Evolutionary conservation across 2,329 filamentous ascomycete genomes (phyloP), one percentile per base, ranked within the genome.

Genomic region (Rhinocladiella similis): DNA sequence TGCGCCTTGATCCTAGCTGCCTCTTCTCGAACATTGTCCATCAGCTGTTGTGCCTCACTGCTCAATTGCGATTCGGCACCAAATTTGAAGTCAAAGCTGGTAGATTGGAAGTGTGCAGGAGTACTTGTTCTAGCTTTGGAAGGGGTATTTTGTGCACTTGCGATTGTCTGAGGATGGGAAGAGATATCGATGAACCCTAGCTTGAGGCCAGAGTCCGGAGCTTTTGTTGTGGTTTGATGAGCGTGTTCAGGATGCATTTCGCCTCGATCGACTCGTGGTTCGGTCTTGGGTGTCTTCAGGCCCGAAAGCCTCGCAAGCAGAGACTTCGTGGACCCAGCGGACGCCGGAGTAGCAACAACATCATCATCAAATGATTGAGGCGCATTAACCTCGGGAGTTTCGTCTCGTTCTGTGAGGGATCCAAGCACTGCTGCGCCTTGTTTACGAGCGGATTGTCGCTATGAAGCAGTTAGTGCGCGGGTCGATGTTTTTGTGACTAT

Each of bases 241-340:
- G 85, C 83, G 69, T 89, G 89, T 76, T 89, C 89, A 7, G 93
- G 93, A 70, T 97, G 92, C 92, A 97, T 97, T 71, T 96, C 91
- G 57, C 86, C 84, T 62, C 81, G 81, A 47, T 87, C 78, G 20
- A 90, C 89, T 75, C 89, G 88, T 64, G 88, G 76, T 81, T 3
- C 85, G 38, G 83, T 83, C 39, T 79, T 80, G 4, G 91, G 91
- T 1, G 89, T 79, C 53, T 87, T 69, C 53, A 75, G 63, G 35
- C 47, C 52, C 18, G 65, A 71, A 64, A 48, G 76, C 69, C 49
- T 66, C 63, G 43, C 66, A 68, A 56, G 65, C 60, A 7, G 73
- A 69, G 22, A 74, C 18, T 65, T 57, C 18, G 59, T 67, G 1
- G 68, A 69, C 50, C 67, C 70, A n/a, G 68, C 59, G 20, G 69